Base-by-base conservation (phyloP, 768 basidiomycete genomes). In the Tulasnella calospora region DNA sequence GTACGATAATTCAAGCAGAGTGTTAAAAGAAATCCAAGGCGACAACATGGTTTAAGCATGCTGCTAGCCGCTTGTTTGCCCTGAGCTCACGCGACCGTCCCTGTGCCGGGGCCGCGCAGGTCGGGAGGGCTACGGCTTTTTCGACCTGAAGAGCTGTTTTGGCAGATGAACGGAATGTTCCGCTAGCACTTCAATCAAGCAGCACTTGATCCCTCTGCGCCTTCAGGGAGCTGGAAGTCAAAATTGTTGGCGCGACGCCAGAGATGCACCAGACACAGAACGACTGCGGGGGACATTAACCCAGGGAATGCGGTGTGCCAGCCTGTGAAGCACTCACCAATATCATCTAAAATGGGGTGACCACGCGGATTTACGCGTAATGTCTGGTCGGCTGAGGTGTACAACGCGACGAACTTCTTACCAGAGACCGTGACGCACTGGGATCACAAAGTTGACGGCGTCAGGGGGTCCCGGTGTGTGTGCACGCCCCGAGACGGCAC, bases 251-350 rank as follows among this genome's bases (percentile, higher is more conserved):
- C 36, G 36, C 77, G 67, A 19, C 77, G 77, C 69, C 71, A 78
- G n/a, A 78, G 77, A 44, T 78, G 77, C 46, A 78, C 77, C 12
- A 78, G 46, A 38, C 44, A 47, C 30, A 78, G 71, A 36, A 76
- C 61, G 61, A 67, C 61, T 67, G 61, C 61, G 61, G 55, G 15
- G n/a, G 12, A 7, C 17, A 33, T 40, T 30, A 47, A 33, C n/a
- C 8, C 21, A n/a, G 27, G 41, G 74, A 17, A 47, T 30, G 23
- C 33, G 38, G 21, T 23, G 33, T 30, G 27, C 35, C 46, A 61
- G n/a, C 1, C 27, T 33, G 41, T 61, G 27, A 40, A 15, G 15
- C 23, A 35, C 75, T 35, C 67, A 76, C 75, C 75, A 36, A 76
- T 76, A 38, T 76, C 75, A 38, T 76, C 75, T 33, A 76, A 57